Evolutionary conservation across 2,329 filamentous ascomycete species (phyloP), one percentile per base, ranked within the genome.

Genomic region (Akanthomyces uredinophilus): DNA sequence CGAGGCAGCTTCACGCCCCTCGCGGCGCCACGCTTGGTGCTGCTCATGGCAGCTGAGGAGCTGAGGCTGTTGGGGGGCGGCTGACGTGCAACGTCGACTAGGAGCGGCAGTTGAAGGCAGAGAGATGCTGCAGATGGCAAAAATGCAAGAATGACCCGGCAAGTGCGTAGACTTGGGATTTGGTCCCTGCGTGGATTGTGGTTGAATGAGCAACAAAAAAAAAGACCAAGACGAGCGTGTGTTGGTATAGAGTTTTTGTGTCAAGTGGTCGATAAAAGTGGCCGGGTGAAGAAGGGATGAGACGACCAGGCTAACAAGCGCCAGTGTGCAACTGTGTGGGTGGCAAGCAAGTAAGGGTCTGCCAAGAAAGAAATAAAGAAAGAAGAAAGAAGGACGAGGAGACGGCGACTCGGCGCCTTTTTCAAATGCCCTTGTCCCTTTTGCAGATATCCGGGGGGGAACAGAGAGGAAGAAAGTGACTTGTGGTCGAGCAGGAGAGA

Each of bases 1-100:
- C 70, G 71, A 32, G 73, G 64, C 32, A 73, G 69, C 54, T 70
- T 67, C 62, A 72, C 70, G 64, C 68, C 68, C 65, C 73, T 74
- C 51, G 66, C 65, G 37, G 68, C 64, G 53, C 67, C 69, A 62
- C 70, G 66, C 62, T 73, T 72, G 13, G 70, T 66, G 63, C 72
- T 66, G 63, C 72, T 71, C 71, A 73, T 73, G 41, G 24, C 24
- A 46, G 39, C 37, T 44, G 46, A 35, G 37, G 11, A 60, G 57
- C 57, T 57, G 43, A 57, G 14, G 20, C 49, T 59, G 55, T 18
- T 20, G 44, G 22, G 29, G 32, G 32, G 32, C 32, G 32, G 55
- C 20, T 50, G 41, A 59, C 29, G 16, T 7, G 55, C 32, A 27
- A 14, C 14, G n/a, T 39, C 29, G 24, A 3, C 22, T 1, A 27